Evolutionary conservation across 345 rosid genomes (phyloP).

Genomic region (Capsella bursapastoris): DNA sequence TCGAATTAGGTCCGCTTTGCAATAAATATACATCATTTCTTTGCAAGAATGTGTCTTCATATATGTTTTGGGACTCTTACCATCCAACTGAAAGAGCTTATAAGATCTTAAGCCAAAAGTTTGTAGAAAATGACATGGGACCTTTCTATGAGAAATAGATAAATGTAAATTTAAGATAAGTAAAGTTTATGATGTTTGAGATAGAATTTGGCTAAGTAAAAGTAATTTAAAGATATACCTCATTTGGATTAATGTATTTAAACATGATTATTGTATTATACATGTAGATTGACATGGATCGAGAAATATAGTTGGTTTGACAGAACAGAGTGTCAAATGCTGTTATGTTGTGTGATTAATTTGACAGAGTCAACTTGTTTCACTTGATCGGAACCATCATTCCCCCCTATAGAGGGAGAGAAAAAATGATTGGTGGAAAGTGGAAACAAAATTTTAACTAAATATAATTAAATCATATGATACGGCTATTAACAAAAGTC

Average conservation of each 20-base stretch:
- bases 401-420: background rate
- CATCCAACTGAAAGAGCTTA: constrained; percentile 67
- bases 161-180: background rate
- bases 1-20: constrained; percentile 57
- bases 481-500: background rate
- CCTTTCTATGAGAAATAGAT: constrained; percentile 38
- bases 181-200: constrained; percentile 1
- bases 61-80: constrained; percentile 72
- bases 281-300: background rate
- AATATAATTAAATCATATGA: background rate
- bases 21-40: constrained; percentile 34
- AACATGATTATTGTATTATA: constrained; percentile 5
- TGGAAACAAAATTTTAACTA: background rate
- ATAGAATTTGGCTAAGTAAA: constrained; percentile 13
- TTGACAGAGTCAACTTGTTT: constrained; percentile 6
- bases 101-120: constrained; percentile 35
- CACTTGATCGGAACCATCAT: background rate
- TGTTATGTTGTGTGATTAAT: constrained; percentile 9
- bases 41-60: constrained; percentile 56
- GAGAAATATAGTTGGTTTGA: background rate
- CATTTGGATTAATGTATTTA: constrained; percentile 3
- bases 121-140: constrained; percentile 37
- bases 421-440: background rate
- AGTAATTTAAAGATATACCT: background rate
- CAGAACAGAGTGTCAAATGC: background rate